Conservation (phyloP, 345 rosid species). For the Adansonia digitata region DNA sequence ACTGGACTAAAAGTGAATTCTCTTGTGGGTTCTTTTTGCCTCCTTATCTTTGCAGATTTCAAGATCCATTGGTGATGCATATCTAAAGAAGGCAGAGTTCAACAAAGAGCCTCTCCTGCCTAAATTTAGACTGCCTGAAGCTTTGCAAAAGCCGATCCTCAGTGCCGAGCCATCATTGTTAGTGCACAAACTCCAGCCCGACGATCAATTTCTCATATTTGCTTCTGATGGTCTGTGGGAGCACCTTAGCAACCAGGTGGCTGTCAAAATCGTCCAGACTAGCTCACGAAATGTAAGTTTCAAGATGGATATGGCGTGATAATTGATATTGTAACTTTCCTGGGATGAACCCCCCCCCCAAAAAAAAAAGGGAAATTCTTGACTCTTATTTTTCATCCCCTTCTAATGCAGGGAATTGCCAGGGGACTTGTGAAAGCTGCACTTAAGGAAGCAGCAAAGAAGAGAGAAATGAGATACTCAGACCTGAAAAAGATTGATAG, state of each 20-base stretch:
- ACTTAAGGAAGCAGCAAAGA: constrained; percentile 66
- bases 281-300: constrained; percentile 51
- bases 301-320: neutral
- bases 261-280: constrained; percentile 50
- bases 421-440: constrained; percentile 63
- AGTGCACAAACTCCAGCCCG: constrained; percentile 43
- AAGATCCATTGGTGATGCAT: constrained; percentile 82
- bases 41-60: constrained; percentile 45
- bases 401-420: constrained; percentile 53
- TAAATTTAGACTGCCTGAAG: constrained; percentile 50
- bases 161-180: constrained; percentile 57
- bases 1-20: neutral
- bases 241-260: constrained; percentile 67
- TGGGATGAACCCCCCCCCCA: neutral
- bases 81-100: constrained; percentile 71
- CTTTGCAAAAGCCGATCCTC: constrained; percentile 61
- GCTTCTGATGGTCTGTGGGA: constrained; percentile 97
- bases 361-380: neutral
- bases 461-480: constrained; percentile 76
- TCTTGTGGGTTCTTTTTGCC: neutral
- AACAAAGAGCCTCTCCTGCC: constrained; percentile 62
- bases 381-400: neutral
- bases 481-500: constrained; percentile 54
- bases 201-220: constrained; percentile 68
- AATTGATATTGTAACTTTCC: neutral